Base-by-base conservation (phyloP, 2,329 filamentous ascomycete genomes). In the Alternaria sp. region DNA sequence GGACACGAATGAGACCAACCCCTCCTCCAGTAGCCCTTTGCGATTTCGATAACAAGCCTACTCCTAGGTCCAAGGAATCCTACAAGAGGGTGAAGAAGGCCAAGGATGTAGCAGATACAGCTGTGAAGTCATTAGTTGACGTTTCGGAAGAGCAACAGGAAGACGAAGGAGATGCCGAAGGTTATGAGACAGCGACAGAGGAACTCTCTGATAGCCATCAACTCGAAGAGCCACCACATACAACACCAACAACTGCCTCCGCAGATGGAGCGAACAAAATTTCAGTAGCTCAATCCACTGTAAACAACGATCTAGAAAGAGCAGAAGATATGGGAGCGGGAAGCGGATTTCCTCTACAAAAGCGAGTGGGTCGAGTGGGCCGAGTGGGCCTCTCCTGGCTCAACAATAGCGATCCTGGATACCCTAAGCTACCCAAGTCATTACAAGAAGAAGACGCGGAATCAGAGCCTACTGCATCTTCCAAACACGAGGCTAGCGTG, bases 11-110 rank as follows among this genome's bases (percentile, higher is more conserved):
- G 60, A 77, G 85, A 11, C 92, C 92, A 1, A 83, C 80, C 2
- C 93, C 93, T 5, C 90, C 90, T 3, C 81, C 85, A 6, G 92
- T 93, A 0, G 82, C 84, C 14, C 84, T 87, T 66, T 88, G 85
- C 3, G 93, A 96, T 71, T 80, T 88, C 4, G 82, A 88, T 41
- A 69, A 85, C 21, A 67, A 64, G 36, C 51, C 59, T 17, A 49
- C 40, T 3, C 46, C 64, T 4, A 61, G 40, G 46, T 34, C 45
- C 13, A 65, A 58, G 48, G 44, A 46, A 26, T 28, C 63, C 33
- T 58, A 42, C 7, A 65, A 64, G 52, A 63, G 54, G 36, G 48
- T 34, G 8, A 66, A 57, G 17, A 66, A 68, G 34, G 14, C 54
- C 2, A 58, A 61, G 24, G 53, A 57, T 17, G 21, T 54, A 21